A percentile compares a stretch with the other conserved stretches of the same genome.
Evolutionary conservation across 2,329 filamentous ascomycete genomes (phyloP).

Genomic region (Microdochium nivale): DNA sequence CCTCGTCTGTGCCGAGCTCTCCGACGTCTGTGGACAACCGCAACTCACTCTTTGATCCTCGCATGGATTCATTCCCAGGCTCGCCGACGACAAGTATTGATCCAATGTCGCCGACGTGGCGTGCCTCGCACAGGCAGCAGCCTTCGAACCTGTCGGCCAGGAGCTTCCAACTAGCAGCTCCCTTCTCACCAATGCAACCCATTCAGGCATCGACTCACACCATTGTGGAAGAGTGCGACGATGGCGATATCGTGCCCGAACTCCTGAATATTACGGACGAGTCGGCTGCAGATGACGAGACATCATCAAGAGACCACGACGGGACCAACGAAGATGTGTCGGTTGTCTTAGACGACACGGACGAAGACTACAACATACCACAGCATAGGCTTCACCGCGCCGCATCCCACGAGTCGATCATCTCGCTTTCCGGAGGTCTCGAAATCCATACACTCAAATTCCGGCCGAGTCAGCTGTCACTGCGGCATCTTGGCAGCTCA

Average conservation of each 20-base stretch:
- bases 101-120: constrained; percentile 56
- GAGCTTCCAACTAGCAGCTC: constrained; percentile 29
- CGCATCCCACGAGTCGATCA: constrained; percentile 77
- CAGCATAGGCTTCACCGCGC: constrained; percentile 50
- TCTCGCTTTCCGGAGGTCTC: constrained; percentile 79
- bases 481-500: constrained; percentile 39
- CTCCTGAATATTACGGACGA: constrained; percentile 23
- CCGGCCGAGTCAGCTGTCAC: constrained; percentile 66
- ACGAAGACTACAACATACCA: constrained; percentile 25
- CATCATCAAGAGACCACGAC: constrained; percentile 10
- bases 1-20: constrained; percentile 73
- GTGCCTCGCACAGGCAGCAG: constrained; percentile 42
- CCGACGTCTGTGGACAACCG: constrained; percentile 62
- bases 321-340: constrained; percentile 17
- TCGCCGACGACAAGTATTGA: constrained; percentile 73
- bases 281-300: constrained; percentile 22
- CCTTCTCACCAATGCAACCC: constrained; percentile 12
- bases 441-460: constrained; percentile 79
- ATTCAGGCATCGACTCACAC: constrained; percentile 14
- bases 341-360: constrained; percentile 11
- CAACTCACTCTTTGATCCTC: constrained; percentile 71
- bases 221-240: constrained; percentile 21
- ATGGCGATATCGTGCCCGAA: constrained; percentile 20
- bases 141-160: constrained; percentile 46
- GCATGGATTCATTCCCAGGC: constrained; percentile 60